Base-by-base conservation (phyloP, 2,329 filamentous ascomycete species). In the Myriangium duriaei region DNA sequence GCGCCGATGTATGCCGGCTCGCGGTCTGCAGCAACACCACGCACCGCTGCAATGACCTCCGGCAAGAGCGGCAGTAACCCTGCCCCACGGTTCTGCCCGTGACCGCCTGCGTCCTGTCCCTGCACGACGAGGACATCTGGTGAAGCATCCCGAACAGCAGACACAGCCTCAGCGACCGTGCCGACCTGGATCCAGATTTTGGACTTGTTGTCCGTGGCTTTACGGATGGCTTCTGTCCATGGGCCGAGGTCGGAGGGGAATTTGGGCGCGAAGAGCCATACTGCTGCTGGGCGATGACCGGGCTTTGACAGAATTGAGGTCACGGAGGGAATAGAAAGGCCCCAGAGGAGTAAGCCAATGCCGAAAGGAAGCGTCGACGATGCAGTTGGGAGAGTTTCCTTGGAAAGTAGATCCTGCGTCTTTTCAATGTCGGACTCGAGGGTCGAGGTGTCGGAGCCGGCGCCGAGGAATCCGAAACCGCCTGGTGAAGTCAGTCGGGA, bases 201-300 rank as follows among this genome's bases (percentile, higher is more conserved):
- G 9, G 45, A 68, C 4, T 42, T 47, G n/a, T 49, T 47, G 13
- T 61, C 34, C 47, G 55, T 52, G 3, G 48, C 54, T 5, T 44
- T 28, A 9, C 59, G 51, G 6, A 53, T 50, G 7, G 48, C 48
- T n/a, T 38, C 38, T 11, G 51, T 48, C 57, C 52, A 63, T 15
- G 31, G 51, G 11, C 39, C 41, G 42, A 58, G 52, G 28, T 65
- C 59, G n/a, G 58, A 53, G 11, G 56, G 42, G 5, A 63, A 52
- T 5, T 42, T 37, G 1, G 75, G 72, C 2, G 76, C 77, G 49
- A 81, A 81, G 24, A 83, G 64, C 78, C 79, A 82, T 6, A 77
- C 64, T 1, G 74, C 76, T 2, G 67, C 69, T 1, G 76, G 76
- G 0, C 56, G 57, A 52, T 75, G 68, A n/a, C 14, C 40, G 9